Base-by-base conservation (phyloP, 2,329 filamentous ascomycete genomes). In the Cladosporium colombiae region DNA sequence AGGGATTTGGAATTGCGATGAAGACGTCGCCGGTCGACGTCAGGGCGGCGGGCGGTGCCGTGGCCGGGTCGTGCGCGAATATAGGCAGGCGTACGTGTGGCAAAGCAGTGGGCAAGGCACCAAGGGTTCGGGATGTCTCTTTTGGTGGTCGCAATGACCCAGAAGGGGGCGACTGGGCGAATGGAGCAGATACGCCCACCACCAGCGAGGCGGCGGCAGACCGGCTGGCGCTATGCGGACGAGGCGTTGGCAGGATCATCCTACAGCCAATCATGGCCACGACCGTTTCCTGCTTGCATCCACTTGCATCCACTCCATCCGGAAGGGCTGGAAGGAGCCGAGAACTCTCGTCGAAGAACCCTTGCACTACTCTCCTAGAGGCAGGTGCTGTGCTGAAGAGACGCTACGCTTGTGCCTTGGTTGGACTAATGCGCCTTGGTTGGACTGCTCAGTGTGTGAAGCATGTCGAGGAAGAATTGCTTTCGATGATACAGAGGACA, bases 121-220 rank as follows among this genome's bases (percentile, higher is more conserved):
- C 46, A 50, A 29, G 52, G 52, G 27, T 33, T 13, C 27, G 4
- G 18, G 7, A n/a, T n/a, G 25, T 31, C 52, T 55, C 52, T 33
- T 55, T 55, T 55, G 27, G 52, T 55, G 52, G n/a, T 55, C n/a
- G 52, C 31, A 55, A 55, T 55, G 52, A n/a, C 52, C 52, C 25
- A 31, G 10, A 31, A 29, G 3, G 52, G 33, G 33, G 33, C 49
- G 13, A 23, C 33, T 55, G 52, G 52, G 27, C 52, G 25, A 33
- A 5, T 11, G 52, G 52, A 55, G 29, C 40, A 44, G 37, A 21
- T 18, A 31, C 7, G 52, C 16, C 29, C 55, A 25, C n/a, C 13
- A 40, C 14, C 52, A 55, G 27, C 52, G 18, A 55, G 13, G 52
- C 52, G 31, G 27, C 11, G 52, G 52, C 52, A 33, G 52, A n/a